Evolutionary conservation across 2,329 filamentous ascomycete species (phyloP), one percentile per base, ranked within the genome.

Genomic region (Madurella mycetomatis): DNA sequence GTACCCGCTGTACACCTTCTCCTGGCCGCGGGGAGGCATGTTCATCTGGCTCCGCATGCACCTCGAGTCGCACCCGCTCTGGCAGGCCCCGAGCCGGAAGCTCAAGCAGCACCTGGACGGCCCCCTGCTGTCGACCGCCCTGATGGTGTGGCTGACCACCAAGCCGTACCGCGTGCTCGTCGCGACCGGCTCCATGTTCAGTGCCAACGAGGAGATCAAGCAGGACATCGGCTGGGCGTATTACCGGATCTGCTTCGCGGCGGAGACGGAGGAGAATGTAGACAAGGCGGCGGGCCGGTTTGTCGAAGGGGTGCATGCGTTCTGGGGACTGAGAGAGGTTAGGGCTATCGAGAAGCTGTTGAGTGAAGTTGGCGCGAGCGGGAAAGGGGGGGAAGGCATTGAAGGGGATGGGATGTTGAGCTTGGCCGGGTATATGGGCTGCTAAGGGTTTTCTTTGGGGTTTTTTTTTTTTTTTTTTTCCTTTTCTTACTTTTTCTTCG

Each of bases 21-120:
- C 80, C 62, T 90, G 88, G 79, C 91, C 92, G 1, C 82, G 87
- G 30, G 92, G 86, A 37, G 92, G 92, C 66, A 96, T 96, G 91
- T 96, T 96, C 69, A 72, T 95, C 53, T 96, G 92, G 92, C 65
- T 95, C 3, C 79, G 82, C 53, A 72, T 94, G 57, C 78, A 84
- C 66, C 87, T 91, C 63, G 81, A 86, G 51, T 75, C 76, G 1
- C 91, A 96, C 66, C 89, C 90, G 12, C 77, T 95, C 13, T 85
- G 76, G 67, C 64, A 68, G 49, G 68, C 68, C 2, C 59, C 64
- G 42, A 67, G 70, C 25, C 54, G 49, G 18, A 51, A 45, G n/a
- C 59, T 69, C 9, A 48, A 52, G 19, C 69, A 64, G 46, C 64
- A 62, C 39, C 72, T 87, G 17, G 72, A 79, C 47, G 76, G 80